phyloP scores from a whole-genome alignment of 2,329 filamentous ascomycete genomes.

The Monilinia aucupariae region DNA sequence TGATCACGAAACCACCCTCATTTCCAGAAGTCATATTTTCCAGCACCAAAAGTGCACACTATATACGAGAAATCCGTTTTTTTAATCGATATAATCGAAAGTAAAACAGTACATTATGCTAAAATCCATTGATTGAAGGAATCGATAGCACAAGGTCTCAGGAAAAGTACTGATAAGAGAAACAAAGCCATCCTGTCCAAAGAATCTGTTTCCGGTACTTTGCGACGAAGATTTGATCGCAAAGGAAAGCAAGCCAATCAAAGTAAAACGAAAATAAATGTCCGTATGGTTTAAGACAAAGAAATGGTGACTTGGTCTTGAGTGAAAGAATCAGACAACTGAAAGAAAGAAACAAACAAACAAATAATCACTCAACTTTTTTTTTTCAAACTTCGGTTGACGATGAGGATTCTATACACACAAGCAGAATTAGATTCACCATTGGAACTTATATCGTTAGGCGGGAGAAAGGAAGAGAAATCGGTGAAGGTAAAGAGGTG shows the following conservation, averaged over 20 bases:
- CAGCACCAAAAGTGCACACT: not conserved
- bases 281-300: not conserved
- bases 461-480: not conserved
- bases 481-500: not conserved
- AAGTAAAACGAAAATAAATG: not conserved
- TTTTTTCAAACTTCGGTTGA: no score
- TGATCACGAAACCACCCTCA: not conserved
- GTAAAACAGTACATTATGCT: not conserved
- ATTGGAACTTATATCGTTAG: not conserved
- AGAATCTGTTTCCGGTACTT: slow-evolving; percentile 8
- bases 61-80: not conserved
- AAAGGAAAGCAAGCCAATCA: not conserved
- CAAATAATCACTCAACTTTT: not conserved
- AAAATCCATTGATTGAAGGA: not conserved
- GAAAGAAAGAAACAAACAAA: not conserved
- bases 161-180: not conserved
- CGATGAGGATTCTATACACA: no score
- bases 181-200: slow-evolving; percentile 2
- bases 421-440: no score
- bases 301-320: no score
- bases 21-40: not conserved
- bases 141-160: not conserved
- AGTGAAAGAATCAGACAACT: not conserved
- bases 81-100: not conserved
- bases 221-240: no score